Base-by-base conservation (phyloP, 2,329 filamentous ascomycete genomes). In the Venturia pyrina region DNA sequence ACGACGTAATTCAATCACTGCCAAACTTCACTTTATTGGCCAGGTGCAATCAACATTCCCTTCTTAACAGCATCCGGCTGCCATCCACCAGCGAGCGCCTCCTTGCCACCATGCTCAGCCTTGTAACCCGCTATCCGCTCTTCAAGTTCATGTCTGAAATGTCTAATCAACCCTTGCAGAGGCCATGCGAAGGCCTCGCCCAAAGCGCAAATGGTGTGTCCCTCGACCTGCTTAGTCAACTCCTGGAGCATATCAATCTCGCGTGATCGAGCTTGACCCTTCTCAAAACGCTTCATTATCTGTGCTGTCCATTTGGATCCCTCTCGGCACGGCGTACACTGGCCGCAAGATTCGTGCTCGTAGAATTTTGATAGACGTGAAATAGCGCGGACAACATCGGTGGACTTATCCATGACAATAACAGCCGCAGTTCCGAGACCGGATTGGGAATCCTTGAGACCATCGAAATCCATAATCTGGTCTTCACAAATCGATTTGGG, bases 161-260 rank as follows among this genome's bases (percentile, higher is more conserved):
- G 95, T 74, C 95, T 89, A 79, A 99, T 99, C 68, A 99, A 85
- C 77, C 95, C 95, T 81, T 99, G 95, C 70, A 99, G 89, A 69
- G 95, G 95, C 95, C 95, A 99, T 69, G 95, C 93, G 72, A 99
- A 99, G 69, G 95, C 95, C 82, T 99, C 95, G 67, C 95, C 95
- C 69, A 99, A 82, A 79, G 93, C 95, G 79, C 95, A 99, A 74
- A 99, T 99, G 61, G 95, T 98, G 83, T 99, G 95, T 13, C 95
- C 95, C 82, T 99, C 95, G 68, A 99, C 95, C 81, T 99, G 95
- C 85, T 99, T 99, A 69, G 95, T 99, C 72, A 99, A 82, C 83
- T 99, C 95, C 82, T 97, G 95, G 71, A 99, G 85, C 95, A 99
- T 99, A 78, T 99, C 95, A 76, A 99, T 99, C 81, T 99, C 95